phyloP scores from a whole-genome alignment of 495 filamentous ascomycete species.

The Clohesyomyces aquaticus region DNA sequence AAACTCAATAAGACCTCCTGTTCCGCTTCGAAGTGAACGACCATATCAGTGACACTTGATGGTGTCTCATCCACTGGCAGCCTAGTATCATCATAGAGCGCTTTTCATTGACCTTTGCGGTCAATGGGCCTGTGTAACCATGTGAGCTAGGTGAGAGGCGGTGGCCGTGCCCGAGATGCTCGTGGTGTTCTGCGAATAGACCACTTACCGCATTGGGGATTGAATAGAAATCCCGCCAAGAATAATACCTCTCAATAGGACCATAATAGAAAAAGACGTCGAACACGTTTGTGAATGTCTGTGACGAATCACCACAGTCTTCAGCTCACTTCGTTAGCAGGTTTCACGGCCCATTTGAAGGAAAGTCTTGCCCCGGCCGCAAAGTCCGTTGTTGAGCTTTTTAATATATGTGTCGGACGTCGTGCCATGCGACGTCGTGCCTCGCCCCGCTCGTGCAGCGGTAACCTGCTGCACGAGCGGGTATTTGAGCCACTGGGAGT shows the following conservation, averaged over 20 bases:
- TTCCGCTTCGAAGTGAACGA: background rate
- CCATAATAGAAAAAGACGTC: background rate
- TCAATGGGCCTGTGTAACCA: no score
- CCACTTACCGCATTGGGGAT: background rate
- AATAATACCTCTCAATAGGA: background rate
- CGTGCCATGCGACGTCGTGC: no score
- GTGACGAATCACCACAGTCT: no score
- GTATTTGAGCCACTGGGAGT: no score
- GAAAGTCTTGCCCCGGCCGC: background rate
- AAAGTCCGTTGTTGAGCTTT: no score
- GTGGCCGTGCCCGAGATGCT: background rate
- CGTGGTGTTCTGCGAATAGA: background rate
- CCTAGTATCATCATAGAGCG: background rate
- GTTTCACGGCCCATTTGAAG: no score
- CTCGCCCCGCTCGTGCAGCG: no score
- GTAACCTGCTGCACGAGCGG: no score
- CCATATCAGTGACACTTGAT: background rate
- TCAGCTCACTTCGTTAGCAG: no score
- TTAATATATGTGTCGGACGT: no score
- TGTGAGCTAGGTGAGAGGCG: background rate
- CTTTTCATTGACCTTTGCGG: no score
- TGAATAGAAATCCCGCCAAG: background rate
- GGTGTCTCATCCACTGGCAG: background rate
- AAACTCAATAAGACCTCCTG: slow-evolving; percentile 16
- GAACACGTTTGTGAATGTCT: no score